Evolutionary conservation across 352 stramenopile species (phyloP).

Genomic region (Phytophthora pisi): DNA sequence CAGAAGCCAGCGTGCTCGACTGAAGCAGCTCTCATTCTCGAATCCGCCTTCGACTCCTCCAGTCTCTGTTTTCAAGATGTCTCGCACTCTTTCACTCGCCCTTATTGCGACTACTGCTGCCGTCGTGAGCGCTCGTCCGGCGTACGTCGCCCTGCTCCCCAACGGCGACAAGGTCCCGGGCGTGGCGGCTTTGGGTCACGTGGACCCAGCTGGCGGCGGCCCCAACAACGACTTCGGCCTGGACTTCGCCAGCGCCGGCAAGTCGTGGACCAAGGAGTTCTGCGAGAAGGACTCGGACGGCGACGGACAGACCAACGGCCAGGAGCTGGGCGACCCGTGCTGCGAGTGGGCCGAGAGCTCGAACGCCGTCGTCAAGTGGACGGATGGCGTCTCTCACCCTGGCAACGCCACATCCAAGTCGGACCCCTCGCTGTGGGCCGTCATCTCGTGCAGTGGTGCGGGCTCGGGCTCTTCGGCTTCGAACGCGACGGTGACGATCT

Average conservation of each 20-base stretch:
- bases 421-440: slow-evolving; percentile 38
- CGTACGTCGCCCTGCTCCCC: slow-evolving; percentile 33
- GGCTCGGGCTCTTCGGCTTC: slow-evolving; percentile 10
- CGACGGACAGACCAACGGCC: slow-evolving; percentile 83
- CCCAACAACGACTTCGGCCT: slow-evolving; percentile 50
- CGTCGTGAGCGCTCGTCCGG: slow-evolving; percentile 25
- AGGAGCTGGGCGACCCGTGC: slow-evolving; percentile 86
- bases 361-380: slow-evolving; percentile 36
- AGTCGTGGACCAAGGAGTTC: slow-evolving; percentile 44
- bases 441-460: slow-evolving; percentile 26
- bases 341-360: slow-evolving; percentile 59
- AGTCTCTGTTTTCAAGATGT: slow-evolving; percentile 3
- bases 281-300: slow-evolving; percentile 77
- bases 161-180: slow-evolving; percentile 41
- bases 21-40: slow-evolving; percentile 2
- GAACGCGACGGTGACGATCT: slow-evolving; percentile 19
- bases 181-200: slow-evolving; percentile 45
- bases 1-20: not conserved
- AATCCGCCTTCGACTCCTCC: slow-evolving; percentile 11
- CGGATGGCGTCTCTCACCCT: slow-evolving; percentile 39
- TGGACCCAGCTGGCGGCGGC: slow-evolving; percentile 28
- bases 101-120: slow-evolving; percentile 19
- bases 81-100: slow-evolving; percentile 19
- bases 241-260: slow-evolving; percentile 34
- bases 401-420: slow-evolving; percentile 33